A percentile compares a stretch with the other conserved stretches of the same genome.
Conservation (phyloP, 2,329 filamentous ascomycete genomes). For the Cylindrodendrum hubeiense region DNA sequence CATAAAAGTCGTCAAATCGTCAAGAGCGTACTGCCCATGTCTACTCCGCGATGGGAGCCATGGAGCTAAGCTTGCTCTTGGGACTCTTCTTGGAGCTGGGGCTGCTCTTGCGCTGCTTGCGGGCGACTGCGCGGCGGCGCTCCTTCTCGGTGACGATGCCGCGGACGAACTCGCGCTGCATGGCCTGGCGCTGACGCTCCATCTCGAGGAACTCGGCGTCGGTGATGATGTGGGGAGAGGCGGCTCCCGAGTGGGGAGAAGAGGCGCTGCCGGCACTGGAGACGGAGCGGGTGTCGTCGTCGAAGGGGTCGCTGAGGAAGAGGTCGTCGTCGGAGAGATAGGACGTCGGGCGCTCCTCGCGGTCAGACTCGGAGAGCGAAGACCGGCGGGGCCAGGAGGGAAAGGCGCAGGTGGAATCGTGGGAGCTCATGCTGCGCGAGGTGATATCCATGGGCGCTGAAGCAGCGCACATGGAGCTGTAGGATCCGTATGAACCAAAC, state of each 20-base stretch:
- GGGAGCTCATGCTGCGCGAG: slow-evolving; percentile 53
- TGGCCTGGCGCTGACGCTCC: slow-evolving; percentile 61
- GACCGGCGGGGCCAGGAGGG: slow-evolving; percentile 70
- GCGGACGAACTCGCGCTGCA: slow-evolving; percentile 66
- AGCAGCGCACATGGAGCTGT: slow-evolving; percentile 60
- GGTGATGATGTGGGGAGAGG: slow-evolving; percentile 53
- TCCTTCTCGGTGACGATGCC: slow-evolving; percentile 68
- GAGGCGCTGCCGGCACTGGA: slow-evolving; percentile 59
- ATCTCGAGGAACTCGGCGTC: slow-evolving; percentile 63
- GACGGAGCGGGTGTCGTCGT: slow-evolving; percentile 63
- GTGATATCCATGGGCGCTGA: slow-evolving; percentile 62
- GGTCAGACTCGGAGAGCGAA: slow-evolving; percentile 60
- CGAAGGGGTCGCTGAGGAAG: slow-evolving; percentile 63
- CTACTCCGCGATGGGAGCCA: slow-evolving; percentile 63
- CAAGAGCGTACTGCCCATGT: slow-evolving; percentile 32
- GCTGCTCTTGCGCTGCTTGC: slow-evolving; percentile 53
- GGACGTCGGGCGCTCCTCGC: slow-evolving; percentile 62
- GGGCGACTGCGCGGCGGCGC: slow-evolving; percentile 56
- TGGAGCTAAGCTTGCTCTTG: slow-evolving; percentile 61
- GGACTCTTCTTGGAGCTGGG: slow-evolving; percentile 62
- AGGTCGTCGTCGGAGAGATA: slow-evolving; percentile 75
- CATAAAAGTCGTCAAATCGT: slow-evolving; percentile 45
- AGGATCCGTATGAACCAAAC: slow-evolving; percentile 64
- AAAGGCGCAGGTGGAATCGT: slow-evolving; percentile 65
- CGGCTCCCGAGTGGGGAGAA: slow-evolving; percentile 44